phyloP scores from a whole-genome alignment of 2,329 filamentous ascomycete species.

The Pseudogymnoascus sp. region DNA sequence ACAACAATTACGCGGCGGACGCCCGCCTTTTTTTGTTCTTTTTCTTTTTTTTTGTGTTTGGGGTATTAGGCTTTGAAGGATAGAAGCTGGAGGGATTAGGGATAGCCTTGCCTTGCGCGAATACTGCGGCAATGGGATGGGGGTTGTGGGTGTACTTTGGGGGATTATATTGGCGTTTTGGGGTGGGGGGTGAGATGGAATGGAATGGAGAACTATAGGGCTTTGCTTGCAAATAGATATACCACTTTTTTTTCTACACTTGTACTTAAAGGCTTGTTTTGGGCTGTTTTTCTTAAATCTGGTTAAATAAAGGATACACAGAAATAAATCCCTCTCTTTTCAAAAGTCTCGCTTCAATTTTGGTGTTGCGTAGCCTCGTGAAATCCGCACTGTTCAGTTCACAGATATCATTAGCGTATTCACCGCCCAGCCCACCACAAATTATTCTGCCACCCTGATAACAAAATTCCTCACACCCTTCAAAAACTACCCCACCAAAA shows the following conservation, averaged over 20 bases:
- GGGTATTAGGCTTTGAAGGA: background rate
- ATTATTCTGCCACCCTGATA: background rate
- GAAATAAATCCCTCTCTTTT: background rate
- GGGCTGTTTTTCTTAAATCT: background rate
- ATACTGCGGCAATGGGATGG: background rate
- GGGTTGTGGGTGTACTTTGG: background rate
- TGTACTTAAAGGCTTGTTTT: background rate
- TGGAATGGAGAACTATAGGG: background rate
- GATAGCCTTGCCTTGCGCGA: background rate
- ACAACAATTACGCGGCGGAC: background rate
- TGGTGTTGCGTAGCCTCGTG: background rate
- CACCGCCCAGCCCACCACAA: slow-evolving; percentile 1
- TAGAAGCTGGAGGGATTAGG: background rate
- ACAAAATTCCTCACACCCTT: background rate
- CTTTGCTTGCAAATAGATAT: background rate
- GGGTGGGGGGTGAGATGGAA: background rate
- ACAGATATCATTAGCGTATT: background rate
- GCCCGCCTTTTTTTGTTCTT: background rate
- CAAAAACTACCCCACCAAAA: background rate
- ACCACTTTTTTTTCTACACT: background rate
- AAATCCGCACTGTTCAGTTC: background rate
- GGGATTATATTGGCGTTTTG: background rate
- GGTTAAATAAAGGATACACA: background rate
- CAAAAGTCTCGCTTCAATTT: background rate
- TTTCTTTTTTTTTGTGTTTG: background rate